Base-by-base conservation (phyloP, 1,139 yeast species). In the Lodderomyces jiufengensis region DNA sequence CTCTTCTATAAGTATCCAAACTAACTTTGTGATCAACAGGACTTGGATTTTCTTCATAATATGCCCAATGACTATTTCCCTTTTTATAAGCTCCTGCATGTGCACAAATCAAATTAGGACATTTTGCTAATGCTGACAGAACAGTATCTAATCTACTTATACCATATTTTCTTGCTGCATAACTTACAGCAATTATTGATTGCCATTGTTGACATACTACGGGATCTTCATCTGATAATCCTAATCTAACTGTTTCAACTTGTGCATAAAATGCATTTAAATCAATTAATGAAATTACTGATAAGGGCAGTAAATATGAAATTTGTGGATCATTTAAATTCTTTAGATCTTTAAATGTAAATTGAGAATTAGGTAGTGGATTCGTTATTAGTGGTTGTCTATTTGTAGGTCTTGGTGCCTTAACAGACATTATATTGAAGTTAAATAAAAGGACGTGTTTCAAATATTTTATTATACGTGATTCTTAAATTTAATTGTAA, bases 241-340 rank as follows among this genome's bases (percentile, higher is more conserved):
- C 81, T 16, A 87, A 67, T 30, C 97, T 62, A 6, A 85, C 66
- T 49, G 84, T 94, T 51, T 92, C 97, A 25, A 84, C 94, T 52
- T 92, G 98, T 0, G 98, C 95, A 59, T 85, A 92, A 58, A 90
- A 92, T 10, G 97, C 97, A 61, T 92, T 95, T 47, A 87, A 73
- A 59, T 92, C 98, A 26, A 92, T 73, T 49, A 88, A 94, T 3
- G 84, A 90, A 31, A 92, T 75, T 11, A 84, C 84, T 0, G 96
- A 70, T n/a, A 92, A 60, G 2, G 92, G 88, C 48, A 90, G 81
- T 5, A 51, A 48, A 52, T 73, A 80, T 2, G 87, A 63, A 13
- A 53, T 58, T 3, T 52, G 43, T 1, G 65, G 61, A 34, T 73
- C 66, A 35, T 69, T 65, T n/a, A 84, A 58, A 29, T 67, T 70